Evolutionary conservation across 805 yeast genomes (phyloP), one percentile per base, ranked within the genome.

Genomic region (Sugiyamaella smithiae): DNA sequence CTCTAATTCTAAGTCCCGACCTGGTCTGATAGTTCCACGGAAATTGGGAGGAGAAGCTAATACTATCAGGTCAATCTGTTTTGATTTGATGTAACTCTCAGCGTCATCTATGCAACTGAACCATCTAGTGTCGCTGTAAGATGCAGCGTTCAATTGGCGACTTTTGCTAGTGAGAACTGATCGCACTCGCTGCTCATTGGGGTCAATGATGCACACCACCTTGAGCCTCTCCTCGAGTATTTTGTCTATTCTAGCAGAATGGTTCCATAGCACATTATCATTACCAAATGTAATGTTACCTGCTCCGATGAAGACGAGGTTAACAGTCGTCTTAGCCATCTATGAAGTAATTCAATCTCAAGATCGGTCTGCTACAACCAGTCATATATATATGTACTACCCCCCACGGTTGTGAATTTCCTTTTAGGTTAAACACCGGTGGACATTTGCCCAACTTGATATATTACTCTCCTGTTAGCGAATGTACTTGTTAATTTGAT

Each of bases 281-380:
- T 44, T 43, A 16, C 57, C 57, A 40, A 54, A 54, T 19, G 55
- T 52, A 45, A 54, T 54, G 42, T 40, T 45, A 12, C 55, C 55
- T 7, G 49, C 52, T n/a, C 48, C 50, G n/a, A 45, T 33, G 28
- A 19, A 46, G 3, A 26, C 50, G 16, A 46, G 32, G 28, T 40
- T 19, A 4, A 29, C 26, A 12, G 40, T 20, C n/a, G 29, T 40
- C 14, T 6, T 29, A 7, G 12, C 33, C 33, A 29, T 29, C 8
- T n/a, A n/a, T 29, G 33, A 29, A n/a, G 33, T 29, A 29, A n/a
- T n/a, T n/a, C n/a, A n/a, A n/a, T n/a, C n/a, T n/a, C n/a, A n/a
- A n/a, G n/a, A n/a, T n/a, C n/a, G n/a, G n/a, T n/a, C n/a, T n/a
- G n/a, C n/a, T n/a, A n/a, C n/a, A n/a, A n/a, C n/a, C n/a, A n/a